phyloP scores from a whole-genome alignment of 257 asterid species.

The Coffea canephora region DNA sequence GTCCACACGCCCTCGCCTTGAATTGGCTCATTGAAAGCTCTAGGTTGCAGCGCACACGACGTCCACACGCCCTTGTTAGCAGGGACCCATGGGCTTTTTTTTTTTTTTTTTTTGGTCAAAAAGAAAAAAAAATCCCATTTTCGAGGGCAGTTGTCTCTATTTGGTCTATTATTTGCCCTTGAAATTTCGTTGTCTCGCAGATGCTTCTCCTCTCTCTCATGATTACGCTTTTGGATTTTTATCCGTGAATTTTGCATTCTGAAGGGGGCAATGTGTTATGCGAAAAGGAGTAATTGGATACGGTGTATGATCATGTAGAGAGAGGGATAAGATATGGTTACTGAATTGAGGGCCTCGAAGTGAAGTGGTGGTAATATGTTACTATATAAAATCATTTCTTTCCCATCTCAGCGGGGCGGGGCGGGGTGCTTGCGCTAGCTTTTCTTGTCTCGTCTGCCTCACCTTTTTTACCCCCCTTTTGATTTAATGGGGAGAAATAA shows the following conservation, averaged over 20 bases:
- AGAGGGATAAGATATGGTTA: slow-evolving; percentile 64
- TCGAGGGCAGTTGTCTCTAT: slow-evolving; percentile 39
- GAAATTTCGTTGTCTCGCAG: slow-evolving; percentile 8
- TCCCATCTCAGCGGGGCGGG: slow-evolving; percentile 35
- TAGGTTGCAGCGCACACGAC: slow-evolving; percentile 29
- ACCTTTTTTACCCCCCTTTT: not conserved
- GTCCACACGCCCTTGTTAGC: slow-evolving; percentile 46
- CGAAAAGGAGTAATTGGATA: slow-evolving; percentile 27
- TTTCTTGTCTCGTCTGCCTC: slow-evolving; percentile 27
- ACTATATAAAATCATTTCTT: slow-evolving; percentile 46
- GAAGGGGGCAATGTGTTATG: slow-evolving; percentile 25
- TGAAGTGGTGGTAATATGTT: slow-evolving; percentile 46
- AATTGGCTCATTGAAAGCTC: no score
- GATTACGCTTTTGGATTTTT: slow-evolving; percentile 12
- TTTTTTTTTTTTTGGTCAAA: no score
- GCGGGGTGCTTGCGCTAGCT: slow-evolving; percentile 13
- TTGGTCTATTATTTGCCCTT: not conserved
- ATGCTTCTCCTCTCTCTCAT: slow-evolving; percentile 1
- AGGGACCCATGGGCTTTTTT: slow-evolving; percentile 25
- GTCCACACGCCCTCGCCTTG: no score
- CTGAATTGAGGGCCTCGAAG: slow-evolving; percentile 37
- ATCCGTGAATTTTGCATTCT: slow-evolving; percentile 10
- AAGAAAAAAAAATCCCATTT: no score
- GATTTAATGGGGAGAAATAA: slow-evolving; percentile 11
- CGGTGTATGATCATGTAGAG: slow-evolving; percentile 32